Conservation (phyloP, 2,329 filamentous ascomycete species). For the Mycosphaerella sp. region DNA sequence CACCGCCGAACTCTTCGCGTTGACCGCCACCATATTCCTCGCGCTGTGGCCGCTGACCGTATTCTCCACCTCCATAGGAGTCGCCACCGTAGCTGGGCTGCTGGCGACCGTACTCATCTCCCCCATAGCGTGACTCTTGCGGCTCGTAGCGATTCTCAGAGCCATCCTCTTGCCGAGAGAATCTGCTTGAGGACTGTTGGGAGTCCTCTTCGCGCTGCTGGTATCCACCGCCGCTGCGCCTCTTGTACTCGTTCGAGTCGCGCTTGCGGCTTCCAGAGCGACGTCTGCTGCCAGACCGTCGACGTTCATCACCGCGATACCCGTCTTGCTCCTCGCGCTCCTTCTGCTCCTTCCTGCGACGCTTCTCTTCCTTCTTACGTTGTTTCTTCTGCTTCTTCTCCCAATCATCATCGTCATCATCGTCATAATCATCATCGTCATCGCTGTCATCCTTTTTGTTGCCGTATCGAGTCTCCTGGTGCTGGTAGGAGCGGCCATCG, state of each 20-base stretch:
- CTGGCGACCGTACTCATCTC: slow-evolving; percentile 18
- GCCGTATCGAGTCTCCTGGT: slow-evolving; percentile 24
- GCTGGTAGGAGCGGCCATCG: slow-evolving; percentile 26
- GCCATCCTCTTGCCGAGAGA: slow-evolving; percentile 23
- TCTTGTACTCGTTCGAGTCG: slow-evolving; percentile 18
- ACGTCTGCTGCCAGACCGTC: slow-evolving; percentile 18
- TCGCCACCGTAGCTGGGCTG: slow-evolving; percentile 16
- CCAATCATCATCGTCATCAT: slow-evolving; percentile 34
- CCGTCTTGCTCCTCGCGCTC: slow-evolving; percentile 24
- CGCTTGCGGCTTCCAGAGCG: slow-evolving; percentile 11
- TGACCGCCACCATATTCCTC: slow-evolving; percentile 4
- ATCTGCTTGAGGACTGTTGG: slow-evolving; percentile 14
- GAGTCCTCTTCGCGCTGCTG: slow-evolving; percentile 18
- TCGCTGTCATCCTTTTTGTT: slow-evolving; percentile 31
- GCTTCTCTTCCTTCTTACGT: slow-evolving; percentile 36
- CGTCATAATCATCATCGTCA: slow-evolving; percentile 29
- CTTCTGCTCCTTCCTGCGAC: slow-evolving; percentile 25
- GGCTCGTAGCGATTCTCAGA: slow-evolving; percentile 21
- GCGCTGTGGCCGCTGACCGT: slow-evolving; percentile 1
- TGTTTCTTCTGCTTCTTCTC: slow-evolving; percentile 41
- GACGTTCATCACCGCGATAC: slow-evolving; percentile 14
- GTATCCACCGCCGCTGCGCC: slow-evolving; percentile 13
- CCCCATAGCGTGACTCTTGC: slow-evolving; percentile 17
- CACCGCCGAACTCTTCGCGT: slow-evolving; percentile 6
- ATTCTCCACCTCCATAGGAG: slow-evolving; percentile 5